These are phyloP conservation scores for Boletus albobrunnescens DNA, from an alignment of 1,284 basidiomycete genomes.

Conservation along the genomic window DNA sequence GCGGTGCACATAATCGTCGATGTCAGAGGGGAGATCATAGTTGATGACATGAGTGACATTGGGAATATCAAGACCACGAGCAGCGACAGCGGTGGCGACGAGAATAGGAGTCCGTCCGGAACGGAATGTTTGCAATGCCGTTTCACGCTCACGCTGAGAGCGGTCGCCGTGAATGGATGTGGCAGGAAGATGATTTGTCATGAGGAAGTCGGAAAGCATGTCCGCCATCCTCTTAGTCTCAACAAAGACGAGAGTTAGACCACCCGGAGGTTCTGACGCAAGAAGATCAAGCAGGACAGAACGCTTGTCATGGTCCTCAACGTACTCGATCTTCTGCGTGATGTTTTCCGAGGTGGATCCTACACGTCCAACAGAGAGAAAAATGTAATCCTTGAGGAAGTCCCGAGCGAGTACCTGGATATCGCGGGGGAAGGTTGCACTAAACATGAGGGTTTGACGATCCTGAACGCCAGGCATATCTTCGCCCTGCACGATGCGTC, in stretches of 20 bases:
- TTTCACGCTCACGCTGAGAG: constrained; percentile 96
- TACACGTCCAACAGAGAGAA: constrained; percentile 97
- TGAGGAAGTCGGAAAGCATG: constrained; percentile 95
- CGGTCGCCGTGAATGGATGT: constrained; percentile 99
- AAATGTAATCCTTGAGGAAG: constrained; percentile 96
- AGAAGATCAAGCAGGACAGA: constrained; percentile 95
- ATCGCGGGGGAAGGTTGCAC: constrained; percentile 98
- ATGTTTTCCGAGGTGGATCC: constrained; percentile 99
- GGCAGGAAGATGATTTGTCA: constrained; percentile 79
- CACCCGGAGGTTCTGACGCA: constrained; percentile 68
- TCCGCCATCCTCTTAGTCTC: constrained; percentile 99
- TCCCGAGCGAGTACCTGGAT: constrained; percentile 97
- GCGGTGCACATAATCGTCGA: constrained; percentile 98
- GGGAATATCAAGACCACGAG: constrained; percentile 98
- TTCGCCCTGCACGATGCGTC: constrained; percentile 95
- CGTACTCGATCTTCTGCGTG: constrained; percentile 98
- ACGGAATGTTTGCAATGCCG: constrained; percentile 92
- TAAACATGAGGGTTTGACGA: constrained; percentile 99
- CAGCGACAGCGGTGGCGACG: constrained; percentile 97
- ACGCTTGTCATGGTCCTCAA: constrained; percentile 96
- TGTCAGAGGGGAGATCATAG: constrained; percentile 98
- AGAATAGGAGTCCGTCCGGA: constrained; percentile 93
- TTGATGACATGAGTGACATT: constrained; percentile 99
- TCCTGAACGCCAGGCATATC: constrained; percentile 94
- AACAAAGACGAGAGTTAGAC: constrained; percentile 94